These are phyloP conservation scores for Trametes hirsuta DNA, from an alignment of 1,284 basidiomycete species.

Conservation along the genomic window DNA sequence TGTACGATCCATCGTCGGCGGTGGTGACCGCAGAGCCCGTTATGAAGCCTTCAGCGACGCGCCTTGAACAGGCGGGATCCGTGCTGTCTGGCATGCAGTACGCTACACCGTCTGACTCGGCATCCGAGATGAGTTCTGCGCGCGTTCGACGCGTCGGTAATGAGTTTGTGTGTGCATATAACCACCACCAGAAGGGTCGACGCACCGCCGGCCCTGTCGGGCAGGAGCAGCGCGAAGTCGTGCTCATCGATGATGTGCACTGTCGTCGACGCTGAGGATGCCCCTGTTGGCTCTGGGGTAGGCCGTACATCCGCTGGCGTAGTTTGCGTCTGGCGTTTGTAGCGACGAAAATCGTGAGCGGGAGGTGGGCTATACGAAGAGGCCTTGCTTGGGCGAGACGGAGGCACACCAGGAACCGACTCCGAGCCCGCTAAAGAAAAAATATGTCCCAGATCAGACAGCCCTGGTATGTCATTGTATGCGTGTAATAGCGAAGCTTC, in stretches of 20 bases:
- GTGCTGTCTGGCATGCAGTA: slow-evolving; percentile 41
- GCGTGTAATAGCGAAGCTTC: not conserved
- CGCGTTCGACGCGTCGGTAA: slow-evolving; percentile 1
- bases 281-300: slow-evolving; percentile 50
- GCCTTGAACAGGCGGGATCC: slow-evolving; percentile 31
- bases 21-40: slow-evolving; percentile 41
- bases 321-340: slow-evolving; percentile 13
- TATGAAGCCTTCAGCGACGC: slow-evolving; percentile 45
- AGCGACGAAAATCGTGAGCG: not conserved
- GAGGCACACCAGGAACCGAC: not conserved
- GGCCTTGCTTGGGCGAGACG: slow-evolving; percentile 1
- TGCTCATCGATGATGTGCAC: slow-evolving; percentile 41
- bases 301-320: slow-evolving; percentile 37
- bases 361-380: not conserved
- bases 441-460: not conserved
- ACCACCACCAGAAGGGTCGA: not conserved
- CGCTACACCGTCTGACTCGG: slow-evolving; percentile 44
- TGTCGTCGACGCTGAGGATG: slow-evolving; percentile 41
- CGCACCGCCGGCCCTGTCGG: slow-evolving; percentile 41
- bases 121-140: slow-evolving; percentile 47
- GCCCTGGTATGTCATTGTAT: not conserved
- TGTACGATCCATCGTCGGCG: slow-evolving; percentile 44
- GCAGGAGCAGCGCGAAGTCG: slow-evolving; percentile 48
- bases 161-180: not conserved
- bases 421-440: not conserved